phyloP scores from a whole-genome alignment of 2,329 filamentous ascomycete species.

The Plenodomus lindquistii region DNA sequence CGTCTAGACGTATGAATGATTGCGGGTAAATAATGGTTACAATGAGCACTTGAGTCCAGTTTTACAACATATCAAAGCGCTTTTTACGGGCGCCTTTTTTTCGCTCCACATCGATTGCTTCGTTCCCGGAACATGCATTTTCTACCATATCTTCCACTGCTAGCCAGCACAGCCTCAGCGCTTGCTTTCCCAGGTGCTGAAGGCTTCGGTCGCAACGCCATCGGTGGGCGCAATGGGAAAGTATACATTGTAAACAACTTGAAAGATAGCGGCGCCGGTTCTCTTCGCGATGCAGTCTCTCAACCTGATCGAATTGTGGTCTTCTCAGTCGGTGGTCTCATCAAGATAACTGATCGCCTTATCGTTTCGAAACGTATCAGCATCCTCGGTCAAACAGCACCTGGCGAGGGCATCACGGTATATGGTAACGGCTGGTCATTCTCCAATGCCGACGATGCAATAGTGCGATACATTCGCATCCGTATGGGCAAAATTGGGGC shows the following conservation, averaged over 20 bases:
- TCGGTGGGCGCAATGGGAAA: conserved; percentile 52
- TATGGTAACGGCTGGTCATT: conserved; percentile 61
- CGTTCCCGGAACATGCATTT: conserved; percentile 16
- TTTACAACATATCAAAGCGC: no score
- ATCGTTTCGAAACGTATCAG: conserved; percentile 55
- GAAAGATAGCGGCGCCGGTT: conserved; percentile 54
- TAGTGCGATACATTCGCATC: conserved; percentile 60
- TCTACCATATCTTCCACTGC: conserved; percentile 17
- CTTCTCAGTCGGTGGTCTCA: conserved; percentile 56
- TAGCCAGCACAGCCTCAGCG: conserved; percentile 19
- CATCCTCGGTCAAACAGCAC: conserved; percentile 57
- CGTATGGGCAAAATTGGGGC: conserved; percentile 57
- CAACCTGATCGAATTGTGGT: conserved; percentile 54
- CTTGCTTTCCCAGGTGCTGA: conserved; percentile 57
- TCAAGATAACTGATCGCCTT: conserved; percentile 53
- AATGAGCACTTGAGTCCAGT: no score
- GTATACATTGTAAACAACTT: conserved; percentile 57
- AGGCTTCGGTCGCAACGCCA: conserved; percentile 54
- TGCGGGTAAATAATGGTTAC: no score
- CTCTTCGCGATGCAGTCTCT: conserved; percentile 56
- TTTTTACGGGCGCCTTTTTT: no score
- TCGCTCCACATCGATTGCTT: not conserved
- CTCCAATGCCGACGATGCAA: conserved; percentile 57
- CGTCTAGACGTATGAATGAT: no score
- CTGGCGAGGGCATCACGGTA: conserved; percentile 55